phyloP scores from a whole-genome alignment of 768 basidiomycete species.

The Mycena galopus region DNA sequence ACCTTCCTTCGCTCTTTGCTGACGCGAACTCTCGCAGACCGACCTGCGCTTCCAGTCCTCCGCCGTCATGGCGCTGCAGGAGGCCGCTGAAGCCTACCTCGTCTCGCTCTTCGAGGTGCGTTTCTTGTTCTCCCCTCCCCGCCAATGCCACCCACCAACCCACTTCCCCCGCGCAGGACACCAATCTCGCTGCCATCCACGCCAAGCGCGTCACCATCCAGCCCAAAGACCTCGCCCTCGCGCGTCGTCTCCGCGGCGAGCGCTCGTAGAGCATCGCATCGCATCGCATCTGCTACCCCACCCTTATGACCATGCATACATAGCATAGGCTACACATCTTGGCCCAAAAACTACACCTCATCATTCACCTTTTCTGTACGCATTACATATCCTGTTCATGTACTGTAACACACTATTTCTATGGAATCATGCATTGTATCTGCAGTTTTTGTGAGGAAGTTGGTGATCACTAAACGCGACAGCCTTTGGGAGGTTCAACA shows the following conservation, averaged over 20 bases:
- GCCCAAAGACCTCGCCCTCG: constrained; percentile 85
- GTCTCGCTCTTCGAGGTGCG: constrained; percentile 78
- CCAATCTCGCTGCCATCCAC: constrained; percentile 85
- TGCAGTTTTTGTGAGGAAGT: background rate
- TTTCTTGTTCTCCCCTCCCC: background rate
- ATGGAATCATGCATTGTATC: background rate
- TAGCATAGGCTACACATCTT: background rate
- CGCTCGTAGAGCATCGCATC: constrained; percentile 24
- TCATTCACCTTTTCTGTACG: background rate
- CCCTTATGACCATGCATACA: too few relatives aligned
- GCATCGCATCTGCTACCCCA: background rate
- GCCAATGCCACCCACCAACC: constrained; percentile 47
- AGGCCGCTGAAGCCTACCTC: constrained; percentile 85
- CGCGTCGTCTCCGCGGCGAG: constrained; percentile 81
- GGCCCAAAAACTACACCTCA: background rate
- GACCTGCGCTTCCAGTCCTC: constrained; percentile 84
- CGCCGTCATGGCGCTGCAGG: constrained; percentile 85
- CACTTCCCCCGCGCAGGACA: constrained; percentile 41
- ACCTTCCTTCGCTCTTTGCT: background rate
- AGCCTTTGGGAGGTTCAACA: background rate
- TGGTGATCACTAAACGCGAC: background rate
- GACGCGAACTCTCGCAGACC: constrained; percentile 42
- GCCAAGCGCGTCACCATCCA: constrained; percentile 91
- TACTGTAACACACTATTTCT: constrained; percentile 3
- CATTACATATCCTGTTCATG: constrained; percentile 6